Base-by-base conservation (phyloP, 2,329 filamentous ascomycete genomes). In the Trichoderma sp. region DNA sequence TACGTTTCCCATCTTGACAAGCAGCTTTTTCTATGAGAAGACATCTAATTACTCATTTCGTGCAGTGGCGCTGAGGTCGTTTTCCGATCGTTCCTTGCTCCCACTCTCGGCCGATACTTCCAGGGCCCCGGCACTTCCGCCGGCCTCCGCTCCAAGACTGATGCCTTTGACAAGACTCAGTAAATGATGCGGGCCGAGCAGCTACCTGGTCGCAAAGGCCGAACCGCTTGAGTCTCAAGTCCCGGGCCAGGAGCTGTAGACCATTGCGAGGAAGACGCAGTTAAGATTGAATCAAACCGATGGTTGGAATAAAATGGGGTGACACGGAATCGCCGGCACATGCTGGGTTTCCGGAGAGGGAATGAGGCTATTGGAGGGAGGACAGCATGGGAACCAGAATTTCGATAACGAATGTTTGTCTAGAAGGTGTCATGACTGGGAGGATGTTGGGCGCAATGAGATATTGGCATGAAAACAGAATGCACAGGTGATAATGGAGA, bases 31-130 rank as follows among this genome's bases (percentile, higher is more conserved):
- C 7, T 12, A 9, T 15, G 39, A n/a, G 34, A 12, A 41, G 47
- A 14, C 12, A 48, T 24, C 39, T 47, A 65, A 63, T 56, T 28
- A 9, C 17, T 34, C 51, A 39, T 39, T 6, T 30, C 28, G 26
- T 19, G 17, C 69, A 98, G 95, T 77, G 95, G 95, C 77, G 94
- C 95, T 74, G 93, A 98, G 80, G 82, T 98, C 76, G 85, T 99
- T 82, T 99, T 98, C 91, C 90, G 92, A 80, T 97, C 93, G 69
- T 92, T 98, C 87, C 81, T 99, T 78, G 88, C 91, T 77, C 95
- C 95, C 73, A 88, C 96, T 74, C 90, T 98, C 77, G 87, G 92
- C 78, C 92, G 93, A 80, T 96, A 97, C 88, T 99, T 98, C 85
- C 80, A 83, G 73, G 72, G 78, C 72, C 75, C 79, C 72, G 85